These are phyloP conservation scores for Barnettozyma vustinii DNA, from an alignment of 805 yeast genomes.

Conservation along the genomic window DNA sequence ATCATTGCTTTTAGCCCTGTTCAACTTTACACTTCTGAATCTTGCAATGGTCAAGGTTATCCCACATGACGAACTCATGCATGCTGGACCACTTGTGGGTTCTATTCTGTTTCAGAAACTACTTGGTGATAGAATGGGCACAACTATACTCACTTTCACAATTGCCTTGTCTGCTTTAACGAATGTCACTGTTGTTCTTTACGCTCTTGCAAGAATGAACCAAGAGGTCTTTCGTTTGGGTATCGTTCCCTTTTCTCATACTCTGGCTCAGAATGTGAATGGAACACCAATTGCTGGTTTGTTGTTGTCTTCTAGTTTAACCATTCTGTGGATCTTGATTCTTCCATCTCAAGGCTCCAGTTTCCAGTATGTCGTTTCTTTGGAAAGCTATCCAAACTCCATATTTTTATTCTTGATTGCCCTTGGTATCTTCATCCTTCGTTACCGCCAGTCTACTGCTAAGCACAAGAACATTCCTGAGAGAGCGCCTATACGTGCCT, in stretches of 20 bases:
- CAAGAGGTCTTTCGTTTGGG: constrained; percentile 67
- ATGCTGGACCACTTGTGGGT: constrained; percentile 55
- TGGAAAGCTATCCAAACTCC: constrained; percentile 44
- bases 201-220: constrained; percentile 53
- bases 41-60: constrained; percentile 51
- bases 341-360: constrained; percentile 32
- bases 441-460: constrained; percentile 32
- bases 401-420: constrained; percentile 47
- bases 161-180: constrained; percentile 61
- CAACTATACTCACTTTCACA: constrained; percentile 47
- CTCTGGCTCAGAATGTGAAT: constrained; percentile 50
- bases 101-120: constrained; percentile 51
- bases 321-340: constrained; percentile 29
- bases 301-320: constrained; percentile 27
- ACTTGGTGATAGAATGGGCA: constrained; percentile 48
- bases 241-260: constrained; percentile 45
- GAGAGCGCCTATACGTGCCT: constrained; percentile 47
- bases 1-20: constrained; percentile 40
- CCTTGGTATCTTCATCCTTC: constrained; percentile 49
- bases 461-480: constrained; percentile 30
- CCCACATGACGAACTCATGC: constrained; percentile 46
- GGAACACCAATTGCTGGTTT: constrained; percentile 54
- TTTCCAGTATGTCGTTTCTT: constrained; percentile 37
- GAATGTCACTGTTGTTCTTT: constrained; percentile 55
- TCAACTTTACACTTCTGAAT: constrained; percentile 48